A percentile compares a stretch with the other conserved stretches of the same genome.
phyloP scores from a whole-genome alignment of 148 eudicot genomes.

The Vaccinium darrowii region DNA sequence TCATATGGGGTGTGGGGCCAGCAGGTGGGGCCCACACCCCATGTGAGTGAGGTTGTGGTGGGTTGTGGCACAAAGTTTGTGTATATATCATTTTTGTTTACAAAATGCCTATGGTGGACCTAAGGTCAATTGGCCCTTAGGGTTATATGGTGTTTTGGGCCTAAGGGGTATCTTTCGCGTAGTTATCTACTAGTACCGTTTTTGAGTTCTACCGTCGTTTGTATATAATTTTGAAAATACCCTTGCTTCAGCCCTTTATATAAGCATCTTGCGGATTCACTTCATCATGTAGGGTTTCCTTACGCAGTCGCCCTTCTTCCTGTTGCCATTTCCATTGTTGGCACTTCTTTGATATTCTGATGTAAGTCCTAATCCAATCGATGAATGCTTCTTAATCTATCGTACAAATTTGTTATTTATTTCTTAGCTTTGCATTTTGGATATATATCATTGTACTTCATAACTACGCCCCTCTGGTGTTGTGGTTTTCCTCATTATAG shows the following conservation, averaged over 20 bases:
- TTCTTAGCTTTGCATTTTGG: neutral
- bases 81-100: too few relatives aligned
- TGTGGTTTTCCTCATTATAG: neutral
- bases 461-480: neutral
- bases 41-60: too few relatives aligned
- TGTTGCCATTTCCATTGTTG: neutral
- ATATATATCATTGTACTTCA: neutral
- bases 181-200: neutral
- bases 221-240: neutral
- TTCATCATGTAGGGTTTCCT: conserved; percentile 2
- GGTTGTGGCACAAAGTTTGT: too few relatives aligned
- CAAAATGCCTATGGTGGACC: too few relatives aligned
- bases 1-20: too few relatives aligned
- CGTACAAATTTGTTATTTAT: neutral
- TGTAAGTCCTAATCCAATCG: neutral
- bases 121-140: too few relatives aligned
- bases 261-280: neutral
- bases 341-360: conserved; percentile 7
- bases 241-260: neutral
- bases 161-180: neutral
- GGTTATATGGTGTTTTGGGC: neutral
- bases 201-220: neutral
- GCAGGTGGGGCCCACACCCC: too few relatives aligned
- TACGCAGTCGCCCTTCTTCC: neutral
- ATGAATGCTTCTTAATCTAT: neutral